Evolutionary conservation across 129 eudicot genomes (phyloP).

Genomic region (Mikania micrantha): DNA sequence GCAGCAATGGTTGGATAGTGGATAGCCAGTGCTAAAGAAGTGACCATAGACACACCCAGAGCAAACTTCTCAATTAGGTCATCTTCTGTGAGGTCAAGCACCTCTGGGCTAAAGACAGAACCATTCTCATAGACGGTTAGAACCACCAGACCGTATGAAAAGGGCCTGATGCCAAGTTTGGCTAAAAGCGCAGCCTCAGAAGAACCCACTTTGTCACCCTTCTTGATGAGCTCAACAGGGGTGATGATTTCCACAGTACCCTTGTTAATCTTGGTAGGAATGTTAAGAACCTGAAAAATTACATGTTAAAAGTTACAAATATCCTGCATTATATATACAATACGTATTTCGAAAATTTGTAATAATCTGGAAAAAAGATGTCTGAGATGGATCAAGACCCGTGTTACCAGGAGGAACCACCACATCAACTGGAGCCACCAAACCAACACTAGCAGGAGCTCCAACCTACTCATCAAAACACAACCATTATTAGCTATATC

Average conservation of each 20-base stretch:
- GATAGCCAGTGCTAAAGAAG: constrained; percentile 53
- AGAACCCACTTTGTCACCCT: constrained; percentile 93
- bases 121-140: constrained; percentile 63
- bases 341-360: too few relatives aligned
- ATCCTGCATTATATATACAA: background rate
- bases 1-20: constrained; percentile 83
- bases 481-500: too few relatives aligned
- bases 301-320: background rate
- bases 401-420: constrained; percentile 95
- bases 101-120: constrained; percentile 75
- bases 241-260: constrained; percentile 94
- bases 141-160: constrained; percentile 75
- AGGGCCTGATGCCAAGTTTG: constrained; percentile 84
- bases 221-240: constrained; percentile 82
- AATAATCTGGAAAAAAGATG: constrained; percentile 87
- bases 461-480: too few relatives aligned
- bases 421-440: constrained; percentile 85
- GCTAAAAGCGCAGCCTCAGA: constrained; percentile 86
- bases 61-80: constrained; percentile 72
- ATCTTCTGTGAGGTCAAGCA: constrained; percentile 68
- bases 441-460: constrained; percentile 95
- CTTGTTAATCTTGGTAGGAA: too few relatives aligned
- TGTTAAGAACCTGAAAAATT: constrained; percentile 56
- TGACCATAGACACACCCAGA: constrained; percentile 61
- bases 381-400: constrained; percentile 93